Evolutionary conservation across 2,329 filamentous ascomycete genomes (phyloP).

Genomic region (Penicillium sp.): DNA sequence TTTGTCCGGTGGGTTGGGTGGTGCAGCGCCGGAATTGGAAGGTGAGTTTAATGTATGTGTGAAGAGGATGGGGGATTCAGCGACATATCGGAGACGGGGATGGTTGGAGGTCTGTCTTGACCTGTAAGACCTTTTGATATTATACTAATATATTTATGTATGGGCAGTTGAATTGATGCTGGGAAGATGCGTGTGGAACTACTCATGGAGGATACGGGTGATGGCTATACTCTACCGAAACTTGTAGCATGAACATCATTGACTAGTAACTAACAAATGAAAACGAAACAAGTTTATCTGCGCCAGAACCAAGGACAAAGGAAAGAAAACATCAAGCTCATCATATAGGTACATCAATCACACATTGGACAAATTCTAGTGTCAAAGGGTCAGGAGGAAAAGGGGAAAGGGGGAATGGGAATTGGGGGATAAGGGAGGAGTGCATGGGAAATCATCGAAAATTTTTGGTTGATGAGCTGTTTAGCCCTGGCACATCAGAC

Average conservation of each 20-base stretch:
- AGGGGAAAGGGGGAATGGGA: slow-evolving; percentile 1
- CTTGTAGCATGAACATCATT: slow-evolving; percentile 2
- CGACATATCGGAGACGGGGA: too few species aligned
- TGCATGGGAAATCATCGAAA: slow-evolving; percentile 21
- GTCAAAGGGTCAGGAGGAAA: not conserved
- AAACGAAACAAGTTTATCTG: slow-evolving; percentile 16
- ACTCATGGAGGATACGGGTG: too few species aligned
- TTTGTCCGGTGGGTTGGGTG: not conserved
- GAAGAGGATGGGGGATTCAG: not conserved
- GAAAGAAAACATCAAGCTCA: slow-evolving; percentile 37
- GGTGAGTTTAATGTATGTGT: not conserved
- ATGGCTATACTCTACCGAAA: not conserved
- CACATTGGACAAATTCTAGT: slow-evolving; percentile 11
- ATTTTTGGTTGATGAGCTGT: not conserved
- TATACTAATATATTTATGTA: too few species aligned
- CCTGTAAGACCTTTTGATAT: too few species aligned
- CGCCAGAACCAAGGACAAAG: slow-evolving; percentile 20
- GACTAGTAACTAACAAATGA: slow-evolving; percentile 10
- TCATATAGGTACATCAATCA: slow-evolving; percentile 36
- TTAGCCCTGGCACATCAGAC: slow-evolving; percentile 96
- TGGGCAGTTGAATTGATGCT: too few species aligned
- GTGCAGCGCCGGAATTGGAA: slow-evolving; percentile 11
- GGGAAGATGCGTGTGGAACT: too few species aligned
- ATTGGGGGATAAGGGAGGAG: slow-evolving; percentile 9
- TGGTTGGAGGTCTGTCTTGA: too few species aligned